Base-by-base conservation (phyloP, 2,329 filamentous ascomycete genomes). In the Elsinoe necatrix region DNA sequence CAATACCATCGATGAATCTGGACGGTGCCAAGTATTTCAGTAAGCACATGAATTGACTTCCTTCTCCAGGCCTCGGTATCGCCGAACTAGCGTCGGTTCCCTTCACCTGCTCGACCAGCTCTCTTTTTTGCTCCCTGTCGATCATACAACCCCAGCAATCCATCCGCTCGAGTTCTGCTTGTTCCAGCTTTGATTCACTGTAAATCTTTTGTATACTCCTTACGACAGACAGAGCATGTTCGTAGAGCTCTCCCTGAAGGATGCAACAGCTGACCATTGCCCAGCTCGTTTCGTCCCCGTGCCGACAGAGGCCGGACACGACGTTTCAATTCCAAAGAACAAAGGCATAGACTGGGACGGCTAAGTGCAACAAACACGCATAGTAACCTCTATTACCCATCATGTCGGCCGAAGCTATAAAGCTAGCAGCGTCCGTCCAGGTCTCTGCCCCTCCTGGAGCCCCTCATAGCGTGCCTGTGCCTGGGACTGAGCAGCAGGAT, bases 401-500 rank as follows among this genome's bases (percentile, higher is more conserved):
- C 39, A 56, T 56, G 54, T 56, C 54, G 7, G 41, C 39, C 23
- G 54, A 56, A 18, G 39, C 29, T 14, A 31, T 27, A 48, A 37
- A 45, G 42, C 12, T 39, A 18, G 31, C 54, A n/a, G 29, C 34
- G 29, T 20, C 63, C 64, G 72, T 89, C 57, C 72, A 77, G 54
- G 68, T 74, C 57, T 78, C 81, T 14, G 89, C 89, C 48, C 84
- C 88, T 2, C 80, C 85, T 7, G 89, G 89, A 61, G 75, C 81
- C 50, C 87, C 90, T 1, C 93, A 93, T 68, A 87, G 86, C 45
- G 76, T 95, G 12, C 75, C 89, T 11, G 65, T 98, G 18, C 85
- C 89, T 0, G 87, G 87, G 60, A 85, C 86, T 47, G 82, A 87
- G 71, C 76, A 78, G 59, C 83, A 87, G 50, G 87, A 84, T 59